Evolutionary conservation across 352 stramenopile species (phyloP), one percentile per base, ranked within the genome.

Genomic region (Phytopythium cucurbitacearum): DNA sequence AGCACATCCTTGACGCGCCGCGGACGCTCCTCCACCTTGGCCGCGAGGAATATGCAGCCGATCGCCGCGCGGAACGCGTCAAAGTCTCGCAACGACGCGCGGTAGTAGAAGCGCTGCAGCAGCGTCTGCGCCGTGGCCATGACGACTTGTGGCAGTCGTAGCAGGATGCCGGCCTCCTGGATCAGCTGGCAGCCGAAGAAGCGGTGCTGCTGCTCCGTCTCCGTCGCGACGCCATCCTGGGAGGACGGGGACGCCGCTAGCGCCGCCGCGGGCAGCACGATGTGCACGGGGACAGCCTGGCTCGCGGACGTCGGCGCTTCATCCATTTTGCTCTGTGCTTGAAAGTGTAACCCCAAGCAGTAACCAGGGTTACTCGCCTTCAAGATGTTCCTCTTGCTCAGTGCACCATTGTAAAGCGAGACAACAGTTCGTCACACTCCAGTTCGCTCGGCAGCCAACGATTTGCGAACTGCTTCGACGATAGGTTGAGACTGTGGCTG

Each of bases 61-160:
- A 97, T 82, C 13, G 89, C 87, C 15, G 86, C 85, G 39, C 83
- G 89, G 56, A 97, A 96, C 13, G 85, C 87, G 60, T 97, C 91
- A 52, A 96, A 97, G 8, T 91, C 69, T 15, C 63, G 65, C 38
- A 95, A 59, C 32, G 82, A 94, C 69, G 91, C 80, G 53, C 85
- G 79, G 57, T 87, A 94, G 59, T 85, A 97, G 66, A 97, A 97
- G 35, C 91, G 79, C 42, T 97, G 91, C 8, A 97, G 68, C 46
- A 97, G 73, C 28, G 81, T 97, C 60, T 97, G 89, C 28, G 80
- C 91, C 3, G 91, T 97, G 53, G 75, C 88, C 79, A 91, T 89
- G 21, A 95, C 88, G 15, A 96, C 87, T 51, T 96, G 88, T 2
- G 91, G 89, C 34, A 97, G 69, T 5, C 80, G 73, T 47, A 97